phyloP scores from a whole-genome alignment of 371 early-diverging fungal genomes.

The Mucor racemosus region DNA sequence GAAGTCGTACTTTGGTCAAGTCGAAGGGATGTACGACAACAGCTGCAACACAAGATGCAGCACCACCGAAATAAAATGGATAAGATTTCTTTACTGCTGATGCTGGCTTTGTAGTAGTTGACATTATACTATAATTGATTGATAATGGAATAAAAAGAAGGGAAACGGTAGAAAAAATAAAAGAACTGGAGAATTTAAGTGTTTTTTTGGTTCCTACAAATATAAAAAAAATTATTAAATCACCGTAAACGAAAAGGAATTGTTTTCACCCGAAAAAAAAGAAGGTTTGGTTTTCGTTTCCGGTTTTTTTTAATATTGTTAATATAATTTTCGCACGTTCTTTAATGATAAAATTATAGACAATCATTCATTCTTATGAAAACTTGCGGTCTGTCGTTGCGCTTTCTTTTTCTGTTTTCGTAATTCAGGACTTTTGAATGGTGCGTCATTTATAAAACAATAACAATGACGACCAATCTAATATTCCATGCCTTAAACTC shows the following conservation, averaged over 20 bases:
- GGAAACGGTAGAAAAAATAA: background rate
- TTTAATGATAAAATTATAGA: background rate
- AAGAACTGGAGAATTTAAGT: slow-evolving; percentile 1
- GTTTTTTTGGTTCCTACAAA: background rate
- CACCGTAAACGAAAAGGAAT: background rate
- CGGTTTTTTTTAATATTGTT: background rate
- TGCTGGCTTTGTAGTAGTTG: background rate
- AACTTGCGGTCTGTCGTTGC: background rate
- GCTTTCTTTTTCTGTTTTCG: background rate
- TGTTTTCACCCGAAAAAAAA: background rate
- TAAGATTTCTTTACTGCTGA: slow-evolving; percentile 17
- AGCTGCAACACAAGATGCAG: slow-evolving; percentile 66
- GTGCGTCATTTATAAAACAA: background rate
- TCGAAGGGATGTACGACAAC: slow-evolving; percentile 84
- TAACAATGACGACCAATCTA: background rate
- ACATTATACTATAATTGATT: background rate
- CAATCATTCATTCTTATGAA: background rate
- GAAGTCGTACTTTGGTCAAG: slow-evolving; percentile 85
- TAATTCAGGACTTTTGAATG: background rate
- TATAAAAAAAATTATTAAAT: slow-evolving; percentile 2
- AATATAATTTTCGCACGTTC: slow-evolving; percentile 7
- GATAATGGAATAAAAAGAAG: background rate
- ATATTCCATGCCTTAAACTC: background rate
- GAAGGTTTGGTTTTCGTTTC: background rate
- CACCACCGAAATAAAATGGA: slow-evolving; percentile 68